Conservation (phyloP, 345 rosid genomes). For the Citrus mangshanensis region DNA sequence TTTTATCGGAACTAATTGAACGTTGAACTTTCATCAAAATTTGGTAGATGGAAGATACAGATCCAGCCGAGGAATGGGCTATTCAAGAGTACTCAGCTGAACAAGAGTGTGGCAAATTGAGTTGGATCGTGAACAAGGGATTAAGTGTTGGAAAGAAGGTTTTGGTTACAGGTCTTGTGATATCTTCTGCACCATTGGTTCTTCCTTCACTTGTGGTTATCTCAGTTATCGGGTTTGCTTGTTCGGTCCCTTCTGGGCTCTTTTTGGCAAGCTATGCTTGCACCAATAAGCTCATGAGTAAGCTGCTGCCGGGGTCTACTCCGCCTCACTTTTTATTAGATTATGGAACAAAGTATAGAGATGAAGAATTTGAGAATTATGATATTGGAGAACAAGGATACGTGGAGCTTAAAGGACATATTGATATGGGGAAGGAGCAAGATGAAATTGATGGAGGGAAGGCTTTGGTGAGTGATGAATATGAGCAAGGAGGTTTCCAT, state of each 20-base stretch:
- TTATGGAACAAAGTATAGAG: neutral
- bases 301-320: conserved; percentile 46
- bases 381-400: conserved; percentile 16
- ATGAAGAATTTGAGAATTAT: conserved; percentile 13
- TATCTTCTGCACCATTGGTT: conserved; percentile 58
- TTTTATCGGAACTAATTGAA: neutral
- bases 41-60: conserved; percentile 38
- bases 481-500: neutral
- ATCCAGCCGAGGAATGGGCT: conserved; percentile 25
- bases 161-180: conserved; percentile 43
- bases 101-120: conserved; percentile 28
- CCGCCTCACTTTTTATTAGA: conserved; percentile 15
- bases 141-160: conserved; percentile 53
- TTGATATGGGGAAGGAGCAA: conserved; percentile 19
- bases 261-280: conserved; percentile 68
- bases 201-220: conserved; percentile 64
- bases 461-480: neutral
- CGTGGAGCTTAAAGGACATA: neutral
- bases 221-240: conserved; percentile 51
- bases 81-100: conserved; percentile 22
- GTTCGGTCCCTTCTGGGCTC: conserved; percentile 58
- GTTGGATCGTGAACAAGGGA: conserved; percentile 52
- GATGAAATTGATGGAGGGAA: conserved; percentile 8
- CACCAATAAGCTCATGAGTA: conserved; percentile 66
- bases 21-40: neutral